Evolutionary conservation across 192 early-diverging fungal genomes (phyloP), one percentile per base, ranked within the genome.

Genomic region (Coemansia sp.): DNA sequence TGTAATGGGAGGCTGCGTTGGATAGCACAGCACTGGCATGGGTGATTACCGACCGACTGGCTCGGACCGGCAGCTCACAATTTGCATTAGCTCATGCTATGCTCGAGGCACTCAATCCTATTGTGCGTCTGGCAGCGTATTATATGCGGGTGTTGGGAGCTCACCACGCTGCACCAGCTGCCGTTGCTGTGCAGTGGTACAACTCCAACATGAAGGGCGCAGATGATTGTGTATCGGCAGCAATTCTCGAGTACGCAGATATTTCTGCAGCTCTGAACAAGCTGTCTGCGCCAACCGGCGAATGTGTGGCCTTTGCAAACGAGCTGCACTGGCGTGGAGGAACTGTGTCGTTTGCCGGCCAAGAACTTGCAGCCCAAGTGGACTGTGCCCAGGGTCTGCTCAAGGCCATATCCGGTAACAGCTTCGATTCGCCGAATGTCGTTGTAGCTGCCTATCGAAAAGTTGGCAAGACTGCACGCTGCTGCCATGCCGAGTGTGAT

Each of bases 91-190:
- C 68, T 4, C 57, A 74, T 5, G 40, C 68, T 1, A 64, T 71
- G 62, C 19, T 55, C 8, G 77, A 69, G 57, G 36, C 59, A 15
- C 61, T 71, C 11, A 72, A 80, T 60, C 72, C 71, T 15, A 63
- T 80, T 34, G 64, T 80, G 23, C 64, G 72, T 8, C 65, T 80
- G 2, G 54, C 77, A n/a, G 77, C 77, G 12, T 75, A 80, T 60
- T 72, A 64, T 54, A 60, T 42, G 11, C 72, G 77, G 25, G 50
- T 80, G 50, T 8, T 34, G 23, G 68, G 65, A 20, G 77, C 71
- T 26, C 72, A 71, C 58, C 68, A 75, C 38, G 28, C 57, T 4
- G 60, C 22, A 65, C 64, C 68, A 11, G 53, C 60, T 11, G 72
- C 58, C 17, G n/a, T 80, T n/a, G 56, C 77, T 3, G 36, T 46